Conservation (phyloP, 2,329 filamentous ascomycete species). For the Furcasterigmium sp. region DNA sequence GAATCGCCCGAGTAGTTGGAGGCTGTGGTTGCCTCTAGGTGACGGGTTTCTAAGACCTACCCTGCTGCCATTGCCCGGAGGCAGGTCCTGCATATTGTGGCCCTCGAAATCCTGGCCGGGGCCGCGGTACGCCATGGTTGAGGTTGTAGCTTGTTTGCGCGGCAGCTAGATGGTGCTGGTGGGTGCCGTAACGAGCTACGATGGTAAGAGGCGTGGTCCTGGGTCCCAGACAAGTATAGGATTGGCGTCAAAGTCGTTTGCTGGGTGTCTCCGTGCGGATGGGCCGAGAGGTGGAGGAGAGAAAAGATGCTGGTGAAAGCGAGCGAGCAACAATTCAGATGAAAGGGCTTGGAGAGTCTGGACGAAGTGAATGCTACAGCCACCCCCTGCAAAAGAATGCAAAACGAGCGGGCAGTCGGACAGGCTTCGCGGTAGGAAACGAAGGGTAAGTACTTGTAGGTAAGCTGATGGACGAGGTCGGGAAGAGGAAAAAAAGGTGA, state of each 20-base stretch:
- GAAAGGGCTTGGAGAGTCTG: background rate
- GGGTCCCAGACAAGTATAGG: background rate
- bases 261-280: too few species aligned
- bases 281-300: too few species aligned
- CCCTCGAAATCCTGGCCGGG: conserved; percentile 51
- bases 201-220: background rate
- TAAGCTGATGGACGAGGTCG: background rate
- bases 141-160: background rate
- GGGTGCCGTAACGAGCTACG: background rate
- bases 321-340: background rate
- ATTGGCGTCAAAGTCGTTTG: background rate
- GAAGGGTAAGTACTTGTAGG: background rate
- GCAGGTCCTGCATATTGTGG: conserved; percentile 64
- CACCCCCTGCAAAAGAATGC: background rate
- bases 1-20: background rate
- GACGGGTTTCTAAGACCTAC: conserved; percentile 40
- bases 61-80: conserved; percentile 40
- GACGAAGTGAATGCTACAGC: background rate
- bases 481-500: background rate
- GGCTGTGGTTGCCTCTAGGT: too few species aligned
- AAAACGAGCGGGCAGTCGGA: conserved; percentile 8
- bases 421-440: conserved; percentile 4
- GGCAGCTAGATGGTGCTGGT: too few species aligned
- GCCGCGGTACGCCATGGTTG: conserved; percentile 56
- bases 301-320: background rate